Percentiles rank a stretch among this genome's conserved stretches.
phyloP scores from a whole-genome alignment of 2,329 filamentous ascomycete genomes.

The Claviceps maximensis region DNA sequence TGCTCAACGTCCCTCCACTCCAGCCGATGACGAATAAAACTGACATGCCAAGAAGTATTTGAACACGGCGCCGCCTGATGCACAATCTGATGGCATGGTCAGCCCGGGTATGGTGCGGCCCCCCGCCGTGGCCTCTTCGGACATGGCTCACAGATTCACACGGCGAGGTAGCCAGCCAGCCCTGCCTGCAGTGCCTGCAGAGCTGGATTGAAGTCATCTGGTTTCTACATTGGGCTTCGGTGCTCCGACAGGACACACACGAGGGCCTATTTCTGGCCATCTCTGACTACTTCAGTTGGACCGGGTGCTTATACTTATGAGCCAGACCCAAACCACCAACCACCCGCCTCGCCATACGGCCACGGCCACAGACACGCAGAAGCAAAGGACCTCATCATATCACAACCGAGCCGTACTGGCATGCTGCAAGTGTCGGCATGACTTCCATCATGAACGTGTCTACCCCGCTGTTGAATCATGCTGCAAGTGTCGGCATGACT shows the following conservation, averaged over 20 bases:
- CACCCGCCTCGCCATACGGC: background rate
- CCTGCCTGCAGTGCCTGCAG: background rate
- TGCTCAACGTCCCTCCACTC: too few species aligned
- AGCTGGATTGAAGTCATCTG: too few species aligned
- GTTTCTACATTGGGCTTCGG: background rate
- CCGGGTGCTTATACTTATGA: too few species aligned
- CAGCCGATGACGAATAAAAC: too few species aligned
- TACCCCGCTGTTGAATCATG: background rate
- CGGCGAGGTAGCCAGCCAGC: background rate
- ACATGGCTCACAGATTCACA: background rate
- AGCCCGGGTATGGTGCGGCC: background rate
- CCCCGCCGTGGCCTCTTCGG: background rate
- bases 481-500: constrained; percentile 1
- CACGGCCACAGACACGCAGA: background rate
- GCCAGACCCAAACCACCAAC: too few species aligned
- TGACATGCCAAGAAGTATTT: too few species aligned
- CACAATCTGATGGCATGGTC: background rate
- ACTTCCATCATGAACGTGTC: background rate
- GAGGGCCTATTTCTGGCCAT: background rate
- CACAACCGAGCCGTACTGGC: background rate
- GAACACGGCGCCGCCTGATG: too few species aligned
- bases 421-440: constrained; percentile 1
- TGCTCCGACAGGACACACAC: too few species aligned
- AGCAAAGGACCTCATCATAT: background rate
- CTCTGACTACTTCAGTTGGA: background rate